phyloP scores from a whole-genome alignment of 2,329 filamentous ascomycete genomes.

The Phoma sp. region DNA sequence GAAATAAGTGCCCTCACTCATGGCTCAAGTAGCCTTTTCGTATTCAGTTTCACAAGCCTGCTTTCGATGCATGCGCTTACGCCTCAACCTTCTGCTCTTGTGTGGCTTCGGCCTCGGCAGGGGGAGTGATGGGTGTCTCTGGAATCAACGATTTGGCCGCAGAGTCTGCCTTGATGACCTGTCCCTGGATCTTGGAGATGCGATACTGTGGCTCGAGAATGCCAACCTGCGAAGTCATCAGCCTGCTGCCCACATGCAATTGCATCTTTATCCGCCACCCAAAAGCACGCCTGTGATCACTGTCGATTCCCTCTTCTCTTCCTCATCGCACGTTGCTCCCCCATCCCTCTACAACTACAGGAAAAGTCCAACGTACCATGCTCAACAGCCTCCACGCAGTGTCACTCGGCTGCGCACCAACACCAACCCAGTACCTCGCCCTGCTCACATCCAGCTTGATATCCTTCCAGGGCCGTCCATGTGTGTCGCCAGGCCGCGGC shows the following conservation, averaged over 20 bases:
- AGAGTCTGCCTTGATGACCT: constrained; percentile 41
- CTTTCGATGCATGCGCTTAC: background rate
- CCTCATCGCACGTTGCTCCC: background rate
- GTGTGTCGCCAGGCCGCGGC: constrained; percentile 58
- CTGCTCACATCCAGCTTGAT: constrained; percentile 83
- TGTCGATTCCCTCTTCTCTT: background rate
- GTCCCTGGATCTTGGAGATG: constrained; percentile 40
- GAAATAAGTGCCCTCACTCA: background rate
- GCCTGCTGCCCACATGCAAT: background rate
- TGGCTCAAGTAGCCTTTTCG: background rate
- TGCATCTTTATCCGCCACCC: background rate
- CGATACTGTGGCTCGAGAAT: constrained; percentile 49
- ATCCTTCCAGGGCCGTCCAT: constrained; percentile 80
- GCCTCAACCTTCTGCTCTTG: constrained; percentile 18
- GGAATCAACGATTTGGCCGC: constrained; percentile 40
- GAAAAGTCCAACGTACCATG: constrained; percentile 62
- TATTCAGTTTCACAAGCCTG: background rate
- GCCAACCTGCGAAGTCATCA: constrained; percentile 33
- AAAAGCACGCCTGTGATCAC: background rate
- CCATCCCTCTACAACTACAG: background rate
- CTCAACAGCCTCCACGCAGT: constrained; percentile 84
- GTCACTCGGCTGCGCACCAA: constrained; percentile 93
- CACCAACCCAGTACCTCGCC: constrained; percentile 95
- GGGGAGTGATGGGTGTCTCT: constrained; percentile 12
- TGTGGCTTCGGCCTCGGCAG: constrained; percentile 11